These are phyloP conservation scores for Scenedesmus sp. DNA, from an alignment of 163 green algal species.

Conservation along the genomic window DNA sequence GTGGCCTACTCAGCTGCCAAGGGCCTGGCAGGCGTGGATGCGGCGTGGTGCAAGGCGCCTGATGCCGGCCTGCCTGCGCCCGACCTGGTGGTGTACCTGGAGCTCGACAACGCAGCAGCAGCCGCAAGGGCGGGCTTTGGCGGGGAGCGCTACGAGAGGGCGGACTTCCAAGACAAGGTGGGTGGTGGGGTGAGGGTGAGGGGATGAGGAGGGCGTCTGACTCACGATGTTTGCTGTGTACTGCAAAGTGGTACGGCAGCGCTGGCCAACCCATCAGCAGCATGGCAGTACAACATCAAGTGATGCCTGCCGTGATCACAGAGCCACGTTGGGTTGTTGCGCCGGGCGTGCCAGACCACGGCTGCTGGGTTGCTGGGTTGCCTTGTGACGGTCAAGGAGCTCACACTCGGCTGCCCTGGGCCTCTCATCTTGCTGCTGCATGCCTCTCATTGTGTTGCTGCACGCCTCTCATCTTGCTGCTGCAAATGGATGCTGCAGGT, in stretches of 20 bases:
- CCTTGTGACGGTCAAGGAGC: no score
- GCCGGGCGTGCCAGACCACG: no score
- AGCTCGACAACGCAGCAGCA: constrained; percentile 75
- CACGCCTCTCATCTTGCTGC: not conserved
- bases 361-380: no score
- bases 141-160: constrained; percentile 92
- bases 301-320: no score
- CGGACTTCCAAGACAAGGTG: constrained; percentile 86
- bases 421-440: no score
- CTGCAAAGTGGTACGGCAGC: not conserved
- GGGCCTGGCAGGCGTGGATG: constrained; percentile 64
- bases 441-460: not conserved
- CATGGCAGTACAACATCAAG: no score
- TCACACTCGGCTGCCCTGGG: no score
- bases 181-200: not conserved
- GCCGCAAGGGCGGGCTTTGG: constrained; percentile 88
- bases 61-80: constrained; percentile 91
- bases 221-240: not conserved
- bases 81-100: constrained; percentile 92
- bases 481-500: constrained; percentile 57
- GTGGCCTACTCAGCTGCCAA: constrained; percentile 97
- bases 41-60: constrained; percentile 83
- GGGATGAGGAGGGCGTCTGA: not conserved
- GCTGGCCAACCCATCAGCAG: no score
- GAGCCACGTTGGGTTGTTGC: no score